Evolutionary conservation across 768 basidiomycete genomes (phyloP), one percentile per base, ranked within the genome.

Genomic region (Boletus rex-veris): DNA sequence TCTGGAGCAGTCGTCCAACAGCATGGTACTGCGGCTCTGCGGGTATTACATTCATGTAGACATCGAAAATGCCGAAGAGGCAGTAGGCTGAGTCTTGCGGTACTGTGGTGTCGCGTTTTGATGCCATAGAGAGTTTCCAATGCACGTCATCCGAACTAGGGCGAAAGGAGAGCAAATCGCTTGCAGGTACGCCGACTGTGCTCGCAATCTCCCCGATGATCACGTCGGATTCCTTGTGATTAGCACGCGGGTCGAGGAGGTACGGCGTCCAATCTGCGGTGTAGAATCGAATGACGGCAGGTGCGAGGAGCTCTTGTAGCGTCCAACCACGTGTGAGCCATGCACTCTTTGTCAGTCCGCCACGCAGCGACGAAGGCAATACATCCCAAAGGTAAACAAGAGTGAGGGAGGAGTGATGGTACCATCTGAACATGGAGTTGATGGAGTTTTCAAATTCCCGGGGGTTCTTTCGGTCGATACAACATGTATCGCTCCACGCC

Each of bases 311-410:
- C 12, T 60, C 58, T 48, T 57, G 59, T 9, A 56, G 47, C 4
- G 54, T 53, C 52, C 58, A 57, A 15, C 48, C 58, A 5, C 58
- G 52, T 5, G 45, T 48, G 11, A 57, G 42, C 58, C 58, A 59
- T 37, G 6, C 15, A 16, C 49, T 43, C 2, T 24, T 6, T 16
- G 19, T 42, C 39, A 50, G 15, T 6, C 36, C 42, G n/a, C 46
- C 53, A 18, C 21, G 45, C 0, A 8, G 33, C 14, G 12, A 44
- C 5, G 39, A 39, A 35, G 44, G 48, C 14, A 19, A 10, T n/a
- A 55, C 58, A 36, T 42, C 51, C 51, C 39, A 50, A 49, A 56
- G 54, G 18, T 49, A 53, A 31, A 56, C 48, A 11, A 59, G 8
- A 11, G 54, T 50, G 24, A 53, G 46, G 35, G 58, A 28, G 16